Evolutionary conservation across 1,284 basidiomycete genomes (phyloP).

Genomic region (Chalciporus sp.): DNA sequence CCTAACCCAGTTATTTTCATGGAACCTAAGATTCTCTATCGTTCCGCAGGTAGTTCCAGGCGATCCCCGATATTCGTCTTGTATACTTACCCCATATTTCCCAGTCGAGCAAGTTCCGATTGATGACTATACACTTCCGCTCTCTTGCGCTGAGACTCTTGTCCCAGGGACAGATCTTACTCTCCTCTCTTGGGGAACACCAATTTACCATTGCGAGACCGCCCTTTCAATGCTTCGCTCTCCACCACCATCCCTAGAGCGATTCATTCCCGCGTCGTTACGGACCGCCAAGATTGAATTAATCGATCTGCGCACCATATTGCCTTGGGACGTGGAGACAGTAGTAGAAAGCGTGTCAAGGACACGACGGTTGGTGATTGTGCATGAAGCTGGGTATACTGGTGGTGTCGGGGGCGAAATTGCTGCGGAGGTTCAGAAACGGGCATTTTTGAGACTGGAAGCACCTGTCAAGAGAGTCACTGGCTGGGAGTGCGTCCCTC

Average conservation of each 20-base stretch:
- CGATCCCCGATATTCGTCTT: background rate
- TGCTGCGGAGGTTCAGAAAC: constrained; percentile 81
- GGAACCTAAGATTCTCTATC: constrained; percentile 91
- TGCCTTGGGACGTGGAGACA: constrained; percentile 87
- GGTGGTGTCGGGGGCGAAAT: constrained; percentile 89
- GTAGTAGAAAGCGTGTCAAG: constrained; percentile 80
- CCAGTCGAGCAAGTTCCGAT: constrained; percentile 89
- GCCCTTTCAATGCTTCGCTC: constrained; percentile 68
- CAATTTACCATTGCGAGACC: constrained; percentile 87
- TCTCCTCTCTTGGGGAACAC: constrained; percentile 89
- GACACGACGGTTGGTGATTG: constrained; percentile 85
- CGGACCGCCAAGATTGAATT: constrained; percentile 81
- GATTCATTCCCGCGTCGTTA: constrained; percentile 69
- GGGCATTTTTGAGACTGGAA: constrained; percentile 84
- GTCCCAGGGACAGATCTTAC: constrained; percentile 81
- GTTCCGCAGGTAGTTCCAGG: constrained; percentile 61
- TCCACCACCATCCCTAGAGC: constrained; percentile 69
- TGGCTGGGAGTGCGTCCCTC: constrained; percentile 84
- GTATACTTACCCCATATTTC: constrained; percentile 16
- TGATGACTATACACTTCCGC: constrained; percentile 83
- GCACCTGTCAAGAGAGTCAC: constrained; percentile 87
- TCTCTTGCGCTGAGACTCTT: constrained; percentile 79
- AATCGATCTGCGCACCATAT: constrained; percentile 87
- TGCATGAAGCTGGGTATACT: constrained; percentile 87
- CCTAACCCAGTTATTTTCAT: constrained; percentile 94